phyloP scores from a whole-genome alignment of 164 flowering plant genomes.

The Cinnamomum micranthum region DNA sequence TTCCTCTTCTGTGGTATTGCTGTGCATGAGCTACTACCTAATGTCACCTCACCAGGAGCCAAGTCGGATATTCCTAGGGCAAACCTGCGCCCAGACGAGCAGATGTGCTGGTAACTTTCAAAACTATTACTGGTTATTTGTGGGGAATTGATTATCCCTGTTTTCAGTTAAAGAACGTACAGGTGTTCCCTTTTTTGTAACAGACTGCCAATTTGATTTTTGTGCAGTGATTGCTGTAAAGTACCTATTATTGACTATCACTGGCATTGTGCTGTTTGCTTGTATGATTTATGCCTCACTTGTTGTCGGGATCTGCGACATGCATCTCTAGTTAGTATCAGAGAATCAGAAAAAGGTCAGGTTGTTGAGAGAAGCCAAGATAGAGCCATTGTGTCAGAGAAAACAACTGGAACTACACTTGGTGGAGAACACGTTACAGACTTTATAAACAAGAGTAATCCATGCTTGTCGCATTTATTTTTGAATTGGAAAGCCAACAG shows the following conservation, averaged over 20 bases:
- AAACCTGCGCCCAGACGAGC: slow-evolving; percentile 80
- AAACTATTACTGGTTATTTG: not conserved
- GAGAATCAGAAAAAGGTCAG: slow-evolving; percentile 23
- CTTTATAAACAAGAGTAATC: not conserved
- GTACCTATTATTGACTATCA: slow-evolving; percentile 89
- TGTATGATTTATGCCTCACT: slow-evolving; percentile 80
- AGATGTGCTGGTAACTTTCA: slow-evolving; percentile 86
- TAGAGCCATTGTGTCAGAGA: slow-evolving; percentile 17
- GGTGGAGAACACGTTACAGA: not conserved
- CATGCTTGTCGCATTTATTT: slow-evolving; percentile 31
- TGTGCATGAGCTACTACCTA: slow-evolving; percentile 4
- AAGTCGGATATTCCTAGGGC: slow-evolving; percentile 60
- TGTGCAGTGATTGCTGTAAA: slow-evolving; percentile 78
- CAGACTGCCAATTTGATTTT: slow-evolving; percentile 2
- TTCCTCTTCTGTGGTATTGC: not conserved
- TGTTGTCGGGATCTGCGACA: slow-evolving; percentile 82
- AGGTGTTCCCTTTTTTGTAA: slow-evolving; percentile 1
- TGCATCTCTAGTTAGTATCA: slow-evolving; percentile 28
- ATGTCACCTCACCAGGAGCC: slow-evolving; percentile 41
- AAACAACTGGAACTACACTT: slow-evolving; percentile 20
- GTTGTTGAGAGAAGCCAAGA: slow-evolving; percentile 25
- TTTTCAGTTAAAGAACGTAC: not conserved
- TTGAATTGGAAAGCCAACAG: slow-evolving; percentile 64
- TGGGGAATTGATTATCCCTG: too few relatives aligned
- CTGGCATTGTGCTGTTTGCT: slow-evolving; percentile 78